A percentile compares a stretch with the other conserved stretches of the same genome.
phyloP scores from a whole-genome alignment of 345 rosid genomes.

The Combretum micranthum region DNA sequence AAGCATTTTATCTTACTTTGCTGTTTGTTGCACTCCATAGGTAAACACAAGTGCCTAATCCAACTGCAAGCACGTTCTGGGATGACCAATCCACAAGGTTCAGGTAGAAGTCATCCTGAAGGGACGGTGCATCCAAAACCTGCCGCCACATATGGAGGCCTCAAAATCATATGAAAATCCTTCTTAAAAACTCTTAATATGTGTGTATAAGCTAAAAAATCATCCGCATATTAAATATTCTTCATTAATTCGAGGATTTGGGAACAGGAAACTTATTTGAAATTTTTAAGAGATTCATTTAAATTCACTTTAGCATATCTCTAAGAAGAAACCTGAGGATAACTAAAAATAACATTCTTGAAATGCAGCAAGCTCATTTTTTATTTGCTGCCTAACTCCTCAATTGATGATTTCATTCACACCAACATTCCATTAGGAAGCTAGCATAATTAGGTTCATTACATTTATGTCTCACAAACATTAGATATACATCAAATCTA shows the following conservation, averaged over 20 bases:
- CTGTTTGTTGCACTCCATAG: constrained; percentile 95
- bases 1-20: constrained; percentile 45
- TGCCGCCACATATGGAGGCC: constrained; percentile 22
- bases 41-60: constrained; percentile 94
- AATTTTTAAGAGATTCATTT: too few relatives aligned
- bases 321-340: too few relatives aligned
- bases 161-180: neutral
- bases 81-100: constrained; percentile 98
- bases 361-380: too few relatives aligned
- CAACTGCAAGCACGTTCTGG: constrained; percentile 93
- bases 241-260: neutral
- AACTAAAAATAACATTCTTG: too few relatives aligned
- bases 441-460: too few relatives aligned
- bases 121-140: constrained; percentile 97
- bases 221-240: neutral
- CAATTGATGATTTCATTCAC: too few relatives aligned
- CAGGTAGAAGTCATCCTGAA: constrained; percentile 96
- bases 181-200: neutral
- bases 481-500: too few relatives aligned
- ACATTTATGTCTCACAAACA: too few relatives aligned
- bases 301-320: too few relatives aligned
- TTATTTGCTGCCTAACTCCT: too few relatives aligned
- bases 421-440: too few relatives aligned
- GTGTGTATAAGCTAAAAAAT: neutral
- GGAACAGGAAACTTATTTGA: too few relatives aligned